These are phyloP conservation scores for Quercus aquifolioides DNA, from an alignment of 306 rosid species.

Conservation along the genomic window DNA sequence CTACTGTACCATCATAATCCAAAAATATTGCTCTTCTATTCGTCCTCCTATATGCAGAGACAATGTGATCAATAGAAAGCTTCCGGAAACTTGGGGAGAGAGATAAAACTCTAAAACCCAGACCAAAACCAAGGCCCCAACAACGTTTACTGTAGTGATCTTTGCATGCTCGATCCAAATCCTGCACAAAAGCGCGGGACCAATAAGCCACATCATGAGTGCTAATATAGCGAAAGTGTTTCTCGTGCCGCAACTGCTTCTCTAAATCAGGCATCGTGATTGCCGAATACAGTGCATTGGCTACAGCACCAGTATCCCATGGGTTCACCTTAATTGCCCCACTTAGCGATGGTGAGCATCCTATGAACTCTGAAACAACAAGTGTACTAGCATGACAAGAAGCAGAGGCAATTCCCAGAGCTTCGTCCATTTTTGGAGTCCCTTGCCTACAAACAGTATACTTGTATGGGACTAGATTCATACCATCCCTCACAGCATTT, in stretches of 20 bases:
- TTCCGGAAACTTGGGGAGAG: conserved; percentile 84
- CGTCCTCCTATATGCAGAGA: conserved; percentile 64
- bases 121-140: conserved; percentile 86
- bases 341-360: conserved; percentile 88
- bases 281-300: conserved; percentile 71
- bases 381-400: conserved; percentile 59
- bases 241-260: conserved; percentile 74
- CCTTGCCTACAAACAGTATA: conserved; percentile 82
- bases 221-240: conserved; percentile 70
- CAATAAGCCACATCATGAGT: conserved; percentile 88
- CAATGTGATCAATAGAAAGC: conserved; percentile 58
- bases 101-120: conserved; percentile 67
- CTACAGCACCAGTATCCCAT: conserved; percentile 72
- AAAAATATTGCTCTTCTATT: conserved; percentile 70
- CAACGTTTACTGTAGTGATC: conserved; percentile 61
- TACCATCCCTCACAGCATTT: conserved; percentile 81
- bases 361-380: conserved; percentile 84
- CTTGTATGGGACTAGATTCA: conserved; percentile 78
- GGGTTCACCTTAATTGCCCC: conserved; percentile 93
- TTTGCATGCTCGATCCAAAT: conserved; percentile 66
- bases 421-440: conserved; percentile 44
- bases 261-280: conserved; percentile 50
- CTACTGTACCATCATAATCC: conserved; percentile 89
- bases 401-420: conserved; percentile 26
- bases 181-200: conserved; percentile 64